Percentiles rank a stretch among this genome's conserved stretches.
These are phyloP conservation scores for Citrullus amarus DNA, from an alignment of 306 rosid genomes.

Conservation along the genomic window DNA sequence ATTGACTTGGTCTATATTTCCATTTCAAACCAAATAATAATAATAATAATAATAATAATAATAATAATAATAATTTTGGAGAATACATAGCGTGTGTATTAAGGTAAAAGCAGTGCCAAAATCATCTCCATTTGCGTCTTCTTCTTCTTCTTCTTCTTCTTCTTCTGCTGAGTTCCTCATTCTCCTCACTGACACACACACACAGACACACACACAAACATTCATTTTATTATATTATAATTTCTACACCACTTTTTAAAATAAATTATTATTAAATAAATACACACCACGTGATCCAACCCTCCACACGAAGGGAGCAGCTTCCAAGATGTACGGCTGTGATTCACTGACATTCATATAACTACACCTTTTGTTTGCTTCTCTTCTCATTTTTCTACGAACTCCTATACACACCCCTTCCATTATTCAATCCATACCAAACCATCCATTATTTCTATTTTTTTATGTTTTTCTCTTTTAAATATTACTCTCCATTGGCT, in stretches of 20 bases:
- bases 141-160: not conserved
- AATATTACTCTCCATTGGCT: too few relatives aligned
- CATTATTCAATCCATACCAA: too few relatives aligned
- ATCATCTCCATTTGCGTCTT: not conserved
- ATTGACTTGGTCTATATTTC: too few relatives aligned
- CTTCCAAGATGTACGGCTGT: not conserved
- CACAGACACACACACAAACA: not conserved
- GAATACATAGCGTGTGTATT: not conserved
- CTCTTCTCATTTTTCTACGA: too few relatives aligned
- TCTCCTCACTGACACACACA: not conserved
- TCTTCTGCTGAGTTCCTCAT: not conserved
- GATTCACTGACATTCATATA: conserved; percentile 3
- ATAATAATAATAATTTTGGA: too few relatives aligned
- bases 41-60: too few relatives aligned
- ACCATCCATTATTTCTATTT: too few relatives aligned
- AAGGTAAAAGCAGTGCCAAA: not conserved
- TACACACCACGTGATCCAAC: not conserved
- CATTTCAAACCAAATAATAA: too few relatives aligned
- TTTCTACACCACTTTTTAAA: not conserved
- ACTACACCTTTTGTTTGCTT: not conserved
- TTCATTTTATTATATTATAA: not conserved
- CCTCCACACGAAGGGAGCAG: not conserved
- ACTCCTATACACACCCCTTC: too few relatives aligned
- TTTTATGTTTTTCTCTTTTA: too few relatives aligned
- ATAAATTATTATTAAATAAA: not conserved